These are phyloP conservation scores for Friedmanniomyces endolithicus DNA, from an alignment of 495 filamentous ascomycete species.

Conservation along the genomic window DNA sequence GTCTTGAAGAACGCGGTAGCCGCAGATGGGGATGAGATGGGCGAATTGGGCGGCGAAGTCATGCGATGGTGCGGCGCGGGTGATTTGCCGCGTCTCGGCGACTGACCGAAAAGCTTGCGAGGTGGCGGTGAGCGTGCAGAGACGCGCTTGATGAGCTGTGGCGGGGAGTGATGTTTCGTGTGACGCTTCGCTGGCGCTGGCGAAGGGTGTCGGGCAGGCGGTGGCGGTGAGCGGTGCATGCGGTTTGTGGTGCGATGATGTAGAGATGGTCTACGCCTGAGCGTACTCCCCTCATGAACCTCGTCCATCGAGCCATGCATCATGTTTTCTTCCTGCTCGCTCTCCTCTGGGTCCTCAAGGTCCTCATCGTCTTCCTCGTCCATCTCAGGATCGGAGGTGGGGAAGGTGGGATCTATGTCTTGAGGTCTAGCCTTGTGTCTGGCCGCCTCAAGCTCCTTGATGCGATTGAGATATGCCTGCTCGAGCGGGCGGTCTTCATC, in stretches of 20 bases:
- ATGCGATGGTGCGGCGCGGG: conserved; percentile 41
- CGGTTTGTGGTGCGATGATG: conserved; percentile 40
- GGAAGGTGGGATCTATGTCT: conserved; percentile 95
- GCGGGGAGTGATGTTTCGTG: conserved; percentile 10
- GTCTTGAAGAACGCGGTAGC: conserved; percentile 29
- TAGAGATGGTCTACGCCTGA: conserved; percentile 4
- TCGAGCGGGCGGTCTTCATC: conserved; percentile 94
- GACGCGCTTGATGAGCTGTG: conserved; percentile 10
- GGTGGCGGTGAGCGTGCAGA: conserved; percentile 26
- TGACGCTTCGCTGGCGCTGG: conserved; percentile 2
- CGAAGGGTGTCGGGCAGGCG: conserved; percentile 7
- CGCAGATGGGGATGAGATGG: conserved; percentile 41
- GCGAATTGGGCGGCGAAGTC: conserved; percentile 48
- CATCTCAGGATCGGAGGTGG: conserved; percentile 73
- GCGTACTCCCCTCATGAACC: background rate
- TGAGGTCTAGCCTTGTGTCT: conserved; percentile 74
- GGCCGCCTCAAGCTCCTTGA: conserved; percentile 65
- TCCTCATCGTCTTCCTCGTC: conserved; percentile 56
- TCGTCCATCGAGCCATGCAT: conserved; percentile 26
- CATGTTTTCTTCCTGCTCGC: conserved; percentile 43
- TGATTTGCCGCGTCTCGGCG: conserved; percentile 57
- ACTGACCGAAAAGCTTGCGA: conserved; percentile 52
- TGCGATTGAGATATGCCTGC: conserved; percentile 74
- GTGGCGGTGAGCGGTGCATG: conserved; percentile 24
- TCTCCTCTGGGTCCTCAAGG: conserved; percentile 42